A percentile compares a stretch with the other conserved stretches of the same genome.
Evolutionary conservation across 768 basidiomycete species (phyloP).

Genomic region (Pulveroboletus sp.): DNA sequence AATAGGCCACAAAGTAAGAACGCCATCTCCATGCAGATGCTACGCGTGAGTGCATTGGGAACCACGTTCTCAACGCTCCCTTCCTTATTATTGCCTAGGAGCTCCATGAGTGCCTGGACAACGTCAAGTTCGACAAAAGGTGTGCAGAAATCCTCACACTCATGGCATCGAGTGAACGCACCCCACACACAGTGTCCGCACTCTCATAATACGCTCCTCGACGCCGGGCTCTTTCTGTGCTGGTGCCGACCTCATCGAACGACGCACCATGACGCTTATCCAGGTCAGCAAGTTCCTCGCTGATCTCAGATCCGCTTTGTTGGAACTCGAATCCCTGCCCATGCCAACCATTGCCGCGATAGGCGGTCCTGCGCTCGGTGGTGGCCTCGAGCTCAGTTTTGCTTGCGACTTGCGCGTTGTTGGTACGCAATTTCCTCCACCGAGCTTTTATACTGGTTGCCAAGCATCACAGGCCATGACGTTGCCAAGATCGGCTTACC

Average conservation of each 20-base stretch:
- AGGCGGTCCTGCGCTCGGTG: conserved; percentile 89
- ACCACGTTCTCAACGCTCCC: background rate
- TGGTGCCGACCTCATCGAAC: conserved; percentile 84
- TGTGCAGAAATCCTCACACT: conserved; percentile 22
- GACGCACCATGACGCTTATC: conserved; percentile 71
- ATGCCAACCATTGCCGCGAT: conserved; percentile 91
- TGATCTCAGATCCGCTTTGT: conserved; percentile 66
- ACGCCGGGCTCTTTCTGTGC: conserved; percentile 81
- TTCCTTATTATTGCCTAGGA: conserved; percentile 45
- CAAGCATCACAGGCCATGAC: conserved; percentile 39
- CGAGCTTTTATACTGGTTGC: background rate
- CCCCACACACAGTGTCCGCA: conserved; percentile 50
- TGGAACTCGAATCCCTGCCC: conserved; percentile 73
- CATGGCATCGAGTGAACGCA: background rate
- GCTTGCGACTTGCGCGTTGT: conserved; percentile 90
- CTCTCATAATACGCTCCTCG: conserved; percentile 79
- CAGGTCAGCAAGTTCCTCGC: conserved; percentile 77
- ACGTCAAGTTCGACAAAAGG: conserved; percentile 64
- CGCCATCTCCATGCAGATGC: conserved; percentile 72
- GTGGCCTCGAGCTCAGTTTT: conserved; percentile 84
- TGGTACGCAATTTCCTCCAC: conserved; percentile 43
- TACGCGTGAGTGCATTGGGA: conserved; percentile 45
- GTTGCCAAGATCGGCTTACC: conserved; percentile 88
- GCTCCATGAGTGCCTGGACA: conserved; percentile 63
- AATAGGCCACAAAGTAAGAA: conserved; percentile 83